Evolutionary conservation across 208 protist species (phyloP).

Genomic region (Wallacemonas sp.): DNA sequence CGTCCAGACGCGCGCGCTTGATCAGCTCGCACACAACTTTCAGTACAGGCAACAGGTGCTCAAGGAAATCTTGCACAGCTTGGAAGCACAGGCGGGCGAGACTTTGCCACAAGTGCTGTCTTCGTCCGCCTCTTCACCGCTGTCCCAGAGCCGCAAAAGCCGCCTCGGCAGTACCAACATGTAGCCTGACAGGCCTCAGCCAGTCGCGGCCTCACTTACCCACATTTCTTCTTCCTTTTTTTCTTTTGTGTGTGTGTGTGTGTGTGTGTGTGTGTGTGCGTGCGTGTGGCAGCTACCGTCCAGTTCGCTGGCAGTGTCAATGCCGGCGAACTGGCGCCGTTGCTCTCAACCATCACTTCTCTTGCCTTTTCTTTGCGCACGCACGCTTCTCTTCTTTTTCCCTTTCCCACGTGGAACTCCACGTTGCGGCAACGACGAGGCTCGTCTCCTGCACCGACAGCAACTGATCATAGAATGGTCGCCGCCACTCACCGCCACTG

Average conservation of each 20-base stretch:
- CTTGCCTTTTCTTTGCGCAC: conserved; percentile 10
- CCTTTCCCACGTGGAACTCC: too few species aligned
- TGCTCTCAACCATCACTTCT: background rate
- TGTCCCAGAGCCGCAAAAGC: background rate
- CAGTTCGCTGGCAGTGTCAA: too few species aligned
- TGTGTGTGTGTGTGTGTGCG: background rate
- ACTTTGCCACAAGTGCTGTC: background rate
- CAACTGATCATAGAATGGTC: too few species aligned
- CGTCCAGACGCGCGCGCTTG: conserved; percentile 20
- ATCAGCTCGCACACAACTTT: conserved; percentile 24
- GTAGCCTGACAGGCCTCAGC: background rate
- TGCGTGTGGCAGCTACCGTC: background rate
- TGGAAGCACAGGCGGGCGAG: background rate
- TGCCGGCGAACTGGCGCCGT: too few species aligned
- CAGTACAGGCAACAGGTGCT: conserved; percentile 23
- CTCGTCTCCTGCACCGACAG: too few species aligned
- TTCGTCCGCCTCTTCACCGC: background rate
- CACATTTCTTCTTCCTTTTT: conserved; percentile 2
- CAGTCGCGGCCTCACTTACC: too few species aligned
- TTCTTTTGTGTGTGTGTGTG: background rate
- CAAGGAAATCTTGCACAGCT: conserved; percentile 14
- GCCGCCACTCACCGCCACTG: too few species aligned
- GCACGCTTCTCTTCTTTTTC: background rate
- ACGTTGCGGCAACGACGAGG: too few species aligned
- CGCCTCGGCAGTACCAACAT: background rate